Percentiles rank a stretch among this genome's conserved stretches.
Conservation (phyloP, 1,139 yeast genomes). For the Yamadazyma friedrichii region DNA sequence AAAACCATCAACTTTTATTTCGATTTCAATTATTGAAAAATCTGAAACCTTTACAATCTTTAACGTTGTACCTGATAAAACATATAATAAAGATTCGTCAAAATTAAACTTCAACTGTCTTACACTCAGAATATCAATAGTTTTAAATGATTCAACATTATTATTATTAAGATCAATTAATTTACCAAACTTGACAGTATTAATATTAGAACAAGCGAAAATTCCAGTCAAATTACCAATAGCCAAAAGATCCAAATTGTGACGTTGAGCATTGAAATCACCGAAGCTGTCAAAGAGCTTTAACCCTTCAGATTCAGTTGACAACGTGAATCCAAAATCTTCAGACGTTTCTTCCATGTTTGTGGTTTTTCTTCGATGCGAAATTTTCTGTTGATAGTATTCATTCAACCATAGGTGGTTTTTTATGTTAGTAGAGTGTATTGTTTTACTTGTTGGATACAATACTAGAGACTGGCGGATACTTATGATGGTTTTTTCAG, state of each 20-base stretch:
- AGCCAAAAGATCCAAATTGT: constrained; percentile 27
- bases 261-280: constrained; percentile 19
- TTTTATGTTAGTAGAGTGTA: neutral
- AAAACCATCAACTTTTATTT: neutral
- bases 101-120: constrained; percentile 27
- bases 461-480: neutral
- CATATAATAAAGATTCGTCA: constrained; percentile 23
- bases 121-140: constrained; percentile 12
- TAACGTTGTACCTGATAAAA: constrained; percentile 15
- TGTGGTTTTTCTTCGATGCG: constrained; percentile 1
- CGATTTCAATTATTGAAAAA: neutral
- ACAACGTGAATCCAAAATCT: constrained; percentile 38
- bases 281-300: constrained; percentile 25
- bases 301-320: constrained; percentile 26
- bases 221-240: constrained; percentile 24
- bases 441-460: neutral
- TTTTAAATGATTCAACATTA: constrained; percentile 7
- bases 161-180: constrained; percentile 10
- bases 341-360: constrained; percentile 30
- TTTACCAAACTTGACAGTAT: constrained; percentile 14
- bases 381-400: neutral
- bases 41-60: neutral
- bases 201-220: constrained; percentile 35
- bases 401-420: too few relatives aligned
- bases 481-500: neutral